Evolutionary conservation across 2,329 filamentous ascomycete genomes (phyloP).

Genomic region (Thermothelomyces thermophilus): DNA sequence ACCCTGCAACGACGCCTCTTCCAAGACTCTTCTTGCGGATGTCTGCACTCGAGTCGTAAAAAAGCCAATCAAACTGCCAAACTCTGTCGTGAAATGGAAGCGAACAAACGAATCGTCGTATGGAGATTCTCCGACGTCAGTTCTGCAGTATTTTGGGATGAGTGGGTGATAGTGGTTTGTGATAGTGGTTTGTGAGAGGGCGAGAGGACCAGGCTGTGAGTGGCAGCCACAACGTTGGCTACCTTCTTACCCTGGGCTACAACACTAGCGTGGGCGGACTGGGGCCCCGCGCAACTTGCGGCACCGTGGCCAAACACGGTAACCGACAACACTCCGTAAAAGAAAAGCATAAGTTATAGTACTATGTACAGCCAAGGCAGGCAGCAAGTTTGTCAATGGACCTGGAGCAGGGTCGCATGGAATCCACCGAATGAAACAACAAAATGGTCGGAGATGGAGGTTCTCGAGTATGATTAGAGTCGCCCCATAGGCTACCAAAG

Average conservation of each 20-base stretch:
- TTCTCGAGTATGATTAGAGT: no score
- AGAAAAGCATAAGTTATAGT: background rate
- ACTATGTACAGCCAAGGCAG: background rate
- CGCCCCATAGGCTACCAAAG: no score
- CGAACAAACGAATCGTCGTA: no score
- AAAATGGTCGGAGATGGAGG: no score
- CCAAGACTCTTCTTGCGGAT: background rate
- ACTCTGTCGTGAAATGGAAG: no score
- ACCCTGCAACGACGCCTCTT: background rate
- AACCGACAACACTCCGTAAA: background rate
- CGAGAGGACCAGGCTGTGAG: slow-evolving; percentile 1
- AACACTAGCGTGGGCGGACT: background rate
- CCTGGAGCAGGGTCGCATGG: no score
- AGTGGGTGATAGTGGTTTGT: background rate
- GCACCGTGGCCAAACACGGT: background rate
- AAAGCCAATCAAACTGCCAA: no score
- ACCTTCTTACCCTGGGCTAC: background rate
- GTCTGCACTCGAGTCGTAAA: background rate
- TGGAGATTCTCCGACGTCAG: no score
- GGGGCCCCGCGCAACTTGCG: background rate
- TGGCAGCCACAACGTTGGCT: slow-evolving; percentile 7
- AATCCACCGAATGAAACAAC: background rate
- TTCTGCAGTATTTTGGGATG: background rate
- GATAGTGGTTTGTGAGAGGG: background rate
- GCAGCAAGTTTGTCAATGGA: background rate